Conservation (phyloP, 306 rosid genomes). For the Hippophae tibetana region DNA sequence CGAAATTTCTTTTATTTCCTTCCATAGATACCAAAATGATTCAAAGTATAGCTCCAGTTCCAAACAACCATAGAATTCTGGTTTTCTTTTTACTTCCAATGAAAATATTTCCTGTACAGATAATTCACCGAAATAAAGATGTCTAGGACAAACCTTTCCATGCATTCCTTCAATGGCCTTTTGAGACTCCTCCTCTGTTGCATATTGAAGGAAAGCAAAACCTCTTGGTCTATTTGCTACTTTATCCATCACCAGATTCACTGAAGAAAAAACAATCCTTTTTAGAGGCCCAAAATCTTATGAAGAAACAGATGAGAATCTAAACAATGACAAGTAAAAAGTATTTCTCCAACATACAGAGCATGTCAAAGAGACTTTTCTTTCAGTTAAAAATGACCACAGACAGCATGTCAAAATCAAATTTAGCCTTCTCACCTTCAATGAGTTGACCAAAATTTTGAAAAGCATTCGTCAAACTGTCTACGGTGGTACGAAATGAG, state of each 20-base stretch:
- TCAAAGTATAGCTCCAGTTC: not conserved
- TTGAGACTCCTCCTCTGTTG: slow-evolving; percentile 66
- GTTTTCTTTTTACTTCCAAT: not conserved
- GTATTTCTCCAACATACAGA: slow-evolving; percentile 1
- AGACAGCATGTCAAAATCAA: not conserved
- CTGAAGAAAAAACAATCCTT: slow-evolving; percentile 26
- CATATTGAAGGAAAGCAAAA: slow-evolving; percentile 78
- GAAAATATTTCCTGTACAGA: not conserved
- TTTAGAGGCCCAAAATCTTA: not conserved
- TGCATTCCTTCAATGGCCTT: slow-evolving; percentile 91
- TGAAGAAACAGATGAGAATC: not conserved
- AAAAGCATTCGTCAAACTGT: slow-evolving; percentile 68
- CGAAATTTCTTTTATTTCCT: too few relatives aligned
- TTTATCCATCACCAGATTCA: slow-evolving; percentile 89
- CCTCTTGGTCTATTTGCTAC: slow-evolving; percentile 92
- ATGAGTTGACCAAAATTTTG: slow-evolving; percentile 63
- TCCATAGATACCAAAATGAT: too few relatives aligned
- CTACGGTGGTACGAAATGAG: slow-evolving; percentile 85
- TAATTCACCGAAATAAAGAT: not conserved
- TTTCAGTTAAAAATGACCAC: too few relatives aligned
- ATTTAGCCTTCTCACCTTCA: slow-evolving; percentile 42
- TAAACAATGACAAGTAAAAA: not conserved
- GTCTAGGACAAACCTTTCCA: slow-evolving; percentile 51
- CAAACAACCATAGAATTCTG: not conserved
- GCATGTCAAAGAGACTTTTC: not conserved